Evolutionary conservation across 2,329 filamentous ascomycete species (phyloP).

Genomic region (Didymella lethalis): DNA sequence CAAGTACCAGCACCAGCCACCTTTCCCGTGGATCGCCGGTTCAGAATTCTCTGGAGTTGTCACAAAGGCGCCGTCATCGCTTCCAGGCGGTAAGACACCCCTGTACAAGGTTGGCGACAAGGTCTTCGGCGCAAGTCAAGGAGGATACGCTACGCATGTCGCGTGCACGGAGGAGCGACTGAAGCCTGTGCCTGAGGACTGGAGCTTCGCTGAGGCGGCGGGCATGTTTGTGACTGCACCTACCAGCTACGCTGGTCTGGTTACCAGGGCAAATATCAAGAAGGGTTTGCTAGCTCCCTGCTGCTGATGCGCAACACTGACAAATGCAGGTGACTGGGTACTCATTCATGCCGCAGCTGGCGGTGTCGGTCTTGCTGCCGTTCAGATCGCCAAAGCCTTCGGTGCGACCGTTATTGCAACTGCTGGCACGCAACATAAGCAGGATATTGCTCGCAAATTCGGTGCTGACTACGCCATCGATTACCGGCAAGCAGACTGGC

Average conservation of each 20-base stretch:
- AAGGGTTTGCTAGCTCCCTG: conserved; percentile 46
- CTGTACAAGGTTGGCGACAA: conserved; percentile 79
- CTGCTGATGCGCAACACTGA: background rate
- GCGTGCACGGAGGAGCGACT: conserved; percentile 71
- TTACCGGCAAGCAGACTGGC: conserved; percentile 72
- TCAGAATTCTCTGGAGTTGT: conserved; percentile 86
- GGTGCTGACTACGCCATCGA: conserved; percentile 86
- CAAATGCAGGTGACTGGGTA: conserved; percentile 74
- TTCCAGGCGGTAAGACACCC: conserved; percentile 54
- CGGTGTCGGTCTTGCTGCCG: conserved; percentile 88
- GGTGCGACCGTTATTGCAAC: conserved; percentile 95
- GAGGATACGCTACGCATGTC: conserved; percentile 82
- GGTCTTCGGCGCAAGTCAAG: conserved; percentile 87
- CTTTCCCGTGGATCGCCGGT: conserved; percentile 87
- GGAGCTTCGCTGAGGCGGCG: conserved; percentile 84
- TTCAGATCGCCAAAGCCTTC: conserved; percentile 91
- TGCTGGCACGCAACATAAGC: conserved; percentile 80
- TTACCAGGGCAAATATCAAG: conserved; percentile 78
- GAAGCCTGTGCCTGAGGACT: conserved; percentile 77
- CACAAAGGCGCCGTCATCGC: conserved; percentile 67
- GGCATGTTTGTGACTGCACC: conserved; percentile 92
- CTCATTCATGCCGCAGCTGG: conserved; percentile 92
- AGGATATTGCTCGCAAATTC: conserved; percentile 78
- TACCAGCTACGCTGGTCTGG: conserved; percentile 85
- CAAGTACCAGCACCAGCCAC: conserved; percentile 92